Evolutionary conservation across 2,329 filamentous ascomycete species (phyloP), one percentile per base, ranked within the genome.

Genomic region (Calonectria crousiana): DNA sequence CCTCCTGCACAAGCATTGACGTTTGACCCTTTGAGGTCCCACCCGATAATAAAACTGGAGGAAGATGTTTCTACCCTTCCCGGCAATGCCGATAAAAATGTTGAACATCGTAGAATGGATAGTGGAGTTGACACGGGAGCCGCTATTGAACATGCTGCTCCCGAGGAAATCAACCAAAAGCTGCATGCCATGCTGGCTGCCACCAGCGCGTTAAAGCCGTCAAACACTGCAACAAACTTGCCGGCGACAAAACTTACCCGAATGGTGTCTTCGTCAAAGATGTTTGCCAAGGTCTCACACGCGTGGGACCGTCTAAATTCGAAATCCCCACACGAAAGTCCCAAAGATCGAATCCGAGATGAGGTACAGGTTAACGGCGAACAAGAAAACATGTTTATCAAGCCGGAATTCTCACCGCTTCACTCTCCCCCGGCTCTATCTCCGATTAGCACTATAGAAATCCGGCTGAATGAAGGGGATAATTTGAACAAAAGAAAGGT

Each of bases 151-250:
- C 66, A 52, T 56, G 49, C 60, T 13, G 74, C 72, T 26, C 71
- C 80, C 18, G 78, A 82, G 4, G 78, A 82, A 32, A 81, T 86
- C 36, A 81, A 81, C 32, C 71, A 81, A n/a, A 86, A 86, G 71
- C 75, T 85, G 14, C 68, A 70, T 6, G 82, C 81, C 16, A 86
- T 86, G 84, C 75, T 86, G 30, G 82, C 84, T 14, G 83, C 84
- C 8, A 84, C 81, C 2, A 73, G 84, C 41, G 78, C 80, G 16
- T 75, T 85, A 8, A 86, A 85, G 70, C 81, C 84, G 32, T 75
- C 73, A 5, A 69, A 75, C 9, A 74, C 72, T 3, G 60, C 67
- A 6, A 47, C 64, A 32, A 67, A 70, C 28, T 76, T 67, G 4
- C 67, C 75, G 4, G 56, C 71, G 32, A 78, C 80, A 20, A 83